These are phyloP conservation scores for Eremochloa ophiuroides DNA, from an alignment of 176 grass and related monocot species.

Conservation along the genomic window DNA sequence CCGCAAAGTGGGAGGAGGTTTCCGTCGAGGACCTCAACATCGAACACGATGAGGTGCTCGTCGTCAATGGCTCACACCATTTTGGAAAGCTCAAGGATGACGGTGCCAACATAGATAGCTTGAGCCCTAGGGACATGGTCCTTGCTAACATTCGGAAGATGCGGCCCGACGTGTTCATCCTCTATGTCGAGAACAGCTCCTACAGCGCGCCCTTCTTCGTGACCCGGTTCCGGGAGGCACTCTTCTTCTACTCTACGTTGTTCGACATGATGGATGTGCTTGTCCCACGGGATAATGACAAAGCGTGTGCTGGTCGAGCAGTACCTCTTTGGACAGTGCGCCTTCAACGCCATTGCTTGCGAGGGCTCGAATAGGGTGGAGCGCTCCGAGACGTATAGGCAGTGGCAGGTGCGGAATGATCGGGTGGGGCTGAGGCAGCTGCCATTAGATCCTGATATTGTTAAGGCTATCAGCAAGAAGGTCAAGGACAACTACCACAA, in stretches of 20 bases:
- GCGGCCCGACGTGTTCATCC: conserved; percentile 43
- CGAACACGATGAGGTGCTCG: conserved; percentile 27
- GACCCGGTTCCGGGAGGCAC: conserved; percentile 42
- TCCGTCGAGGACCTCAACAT: conserved; percentile 9
- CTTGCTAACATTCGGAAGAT: conserved; percentile 29
- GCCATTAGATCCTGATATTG: no score
- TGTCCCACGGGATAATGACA: background rate
- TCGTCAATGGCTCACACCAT: conserved; percentile 33
- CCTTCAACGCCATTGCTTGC: conserved; percentile 28
- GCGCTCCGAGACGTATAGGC: no score
- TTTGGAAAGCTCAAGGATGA: no score
- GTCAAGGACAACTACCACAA: background rate
- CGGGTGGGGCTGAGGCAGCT: no score
- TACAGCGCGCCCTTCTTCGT: conserved; percentile 35
- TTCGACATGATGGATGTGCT: conserved; percentile 35
- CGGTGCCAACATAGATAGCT: no score
- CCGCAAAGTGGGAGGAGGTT: conserved; percentile 34
- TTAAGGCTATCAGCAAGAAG: no score
- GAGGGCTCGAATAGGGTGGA: no score
- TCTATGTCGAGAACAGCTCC: conserved; percentile 31
- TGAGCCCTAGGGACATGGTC: conserved; percentile 32
- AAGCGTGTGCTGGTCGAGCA: conserved; percentile 33
- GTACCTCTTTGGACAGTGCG: background rate
- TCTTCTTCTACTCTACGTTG: conserved; percentile 24
- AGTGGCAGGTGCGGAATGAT: no score